Evolutionary conservation across 768 basidiomycete species (phyloP).

Genomic region (Mycena filopes): DNA sequence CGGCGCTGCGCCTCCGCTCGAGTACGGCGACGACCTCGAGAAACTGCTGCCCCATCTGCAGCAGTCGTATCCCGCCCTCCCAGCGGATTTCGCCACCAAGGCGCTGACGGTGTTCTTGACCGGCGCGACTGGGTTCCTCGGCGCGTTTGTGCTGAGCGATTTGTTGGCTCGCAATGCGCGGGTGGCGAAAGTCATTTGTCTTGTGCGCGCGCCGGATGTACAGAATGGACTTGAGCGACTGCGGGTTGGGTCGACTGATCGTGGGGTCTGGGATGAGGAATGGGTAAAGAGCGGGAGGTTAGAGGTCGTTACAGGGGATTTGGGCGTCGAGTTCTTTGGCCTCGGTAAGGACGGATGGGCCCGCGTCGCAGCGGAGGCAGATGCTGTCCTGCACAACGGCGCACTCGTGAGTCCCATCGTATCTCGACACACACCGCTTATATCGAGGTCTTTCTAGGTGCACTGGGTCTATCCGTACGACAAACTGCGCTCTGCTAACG

Average conservation of each 20-base stretch:
- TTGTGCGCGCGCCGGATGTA: slow-evolving; percentile 79
- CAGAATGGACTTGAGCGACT: slow-evolving; percentile 77
- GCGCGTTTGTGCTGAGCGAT: slow-evolving; percentile 89
- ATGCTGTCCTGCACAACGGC: slow-evolving; percentile 93
- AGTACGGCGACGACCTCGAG: slow-evolving; percentile 86
- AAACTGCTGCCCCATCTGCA: slow-evolving; percentile 67
- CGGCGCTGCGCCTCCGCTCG: slow-evolving; percentile 49
- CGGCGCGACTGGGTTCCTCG: slow-evolving; percentile 96
- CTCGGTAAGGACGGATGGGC: slow-evolving; percentile 73
- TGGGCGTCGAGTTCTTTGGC: slow-evolving; percentile 81
- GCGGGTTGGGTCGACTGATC: slow-evolving; percentile 75
- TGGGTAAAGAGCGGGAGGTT: slow-evolving; percentile 79
- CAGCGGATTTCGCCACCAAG: slow-evolving; percentile 63
- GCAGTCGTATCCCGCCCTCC: slow-evolving; percentile 68
- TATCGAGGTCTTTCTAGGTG: slow-evolving; percentile 61
- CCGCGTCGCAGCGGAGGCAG: slow-evolving; percentile 73
- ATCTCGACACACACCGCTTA: neutral
- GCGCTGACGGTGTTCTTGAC: slow-evolving; percentile 90
- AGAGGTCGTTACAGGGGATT: slow-evolving; percentile 87
- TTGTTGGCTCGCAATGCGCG: slow-evolving; percentile 69
- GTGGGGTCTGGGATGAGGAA: slow-evolving; percentile 88
- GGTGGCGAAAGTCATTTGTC: slow-evolving; percentile 89
- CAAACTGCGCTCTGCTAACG: slow-evolving; percentile 90
- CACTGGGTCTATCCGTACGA: slow-evolving; percentile 99
- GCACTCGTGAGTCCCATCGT: slow-evolving; percentile 77